Evolutionary conservation across 2,329 filamentous ascomycete genomes (phyloP), one percentile per base, ranked within the genome.

Genomic region (Fusarium sp.): DNA sequence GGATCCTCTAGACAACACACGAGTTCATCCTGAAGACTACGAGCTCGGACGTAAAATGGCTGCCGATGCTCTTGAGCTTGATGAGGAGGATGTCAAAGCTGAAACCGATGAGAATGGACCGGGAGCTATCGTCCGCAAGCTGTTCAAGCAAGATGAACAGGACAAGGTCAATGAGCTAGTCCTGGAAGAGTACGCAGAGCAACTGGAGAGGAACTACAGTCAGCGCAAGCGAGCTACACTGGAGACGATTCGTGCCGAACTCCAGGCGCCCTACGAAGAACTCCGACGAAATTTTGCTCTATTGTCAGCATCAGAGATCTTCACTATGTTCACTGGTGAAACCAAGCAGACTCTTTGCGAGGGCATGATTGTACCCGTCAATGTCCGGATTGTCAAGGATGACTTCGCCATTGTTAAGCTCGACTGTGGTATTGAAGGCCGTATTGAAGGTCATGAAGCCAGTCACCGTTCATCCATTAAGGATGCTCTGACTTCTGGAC

Each of bases 31-130:
- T 3, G 96, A 99, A 84, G 96, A 99, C 79, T 99, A 99, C 81
- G 96, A 99, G 75, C 91, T 99, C 68, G 96, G 94, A 52, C 93
- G 95, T 75, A 99, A 99, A 83, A 98, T 99, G 92, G 96, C 96
- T 23, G 96, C 96, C 6, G 96, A 99, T 85, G 96, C 96, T 18
- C 86, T 99, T 50, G 95, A 98, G 79, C 87, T 99, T 73, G 96
- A 99, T 75, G 96, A 99, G 82, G 96, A 99, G 83, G 96, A 99
- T 77, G 94, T 99, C 79, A 97, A 97, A 81, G 94, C 93, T 3
- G 95, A 98, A 82, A 92, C 92, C 8, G 93, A 97, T 72, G 94
- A 98, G 77, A 93, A 94, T 70, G 96, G 96, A 1, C 87, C 92
- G 1, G 94, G 93, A 18, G 96, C 95, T 11, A 95, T 98, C 73